Percentiles rank a stretch among this genome's conserved stretches.
Evolutionary conservation across 176 grass and related monocot genomes (phyloP).

Genomic region (Cenchrus purpureus): DNA sequence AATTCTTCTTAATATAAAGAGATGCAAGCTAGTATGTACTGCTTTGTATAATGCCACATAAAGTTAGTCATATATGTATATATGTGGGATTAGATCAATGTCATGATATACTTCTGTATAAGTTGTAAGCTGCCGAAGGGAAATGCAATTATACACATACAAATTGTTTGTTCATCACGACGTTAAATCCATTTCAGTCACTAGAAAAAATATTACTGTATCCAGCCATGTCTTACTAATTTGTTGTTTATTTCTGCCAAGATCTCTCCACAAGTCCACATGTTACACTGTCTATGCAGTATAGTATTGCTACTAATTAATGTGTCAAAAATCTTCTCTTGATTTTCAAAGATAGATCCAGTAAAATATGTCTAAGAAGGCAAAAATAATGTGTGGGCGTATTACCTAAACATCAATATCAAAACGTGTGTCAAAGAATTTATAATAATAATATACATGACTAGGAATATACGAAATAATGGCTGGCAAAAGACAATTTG

Average conservation of each 20-base stretch:
- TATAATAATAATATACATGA: not conserved
- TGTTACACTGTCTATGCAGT: not conserved
- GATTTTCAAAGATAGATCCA: not conserved
- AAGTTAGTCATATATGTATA: no score
- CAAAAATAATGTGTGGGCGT: not conserved
- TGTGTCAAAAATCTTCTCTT: not conserved
- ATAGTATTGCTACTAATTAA: no score
- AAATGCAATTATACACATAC: no score
- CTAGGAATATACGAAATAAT: not conserved
- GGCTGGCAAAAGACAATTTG: not conserved
- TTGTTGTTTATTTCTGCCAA: not conserved
- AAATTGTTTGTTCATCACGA: no score
- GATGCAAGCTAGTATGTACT: no score
- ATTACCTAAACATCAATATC: not conserved
- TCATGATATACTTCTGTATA: no score
- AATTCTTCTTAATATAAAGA: no score
- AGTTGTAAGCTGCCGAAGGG: no score
- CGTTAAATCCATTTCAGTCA: not conserved
- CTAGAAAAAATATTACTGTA: not conserved
- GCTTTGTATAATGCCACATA: no score
- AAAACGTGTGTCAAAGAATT: not conserved
- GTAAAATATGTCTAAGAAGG: not conserved
- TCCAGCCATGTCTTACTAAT: not conserved
- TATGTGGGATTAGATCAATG: no score
- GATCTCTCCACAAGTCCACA: not conserved